A percentile compares a stretch with the other conserved stretches of the same genome.
These are phyloP conservation scores for Eragrostis nindensis DNA, from an alignment of 176 grass and related monocot genomes.

Conservation along the genomic window DNA sequence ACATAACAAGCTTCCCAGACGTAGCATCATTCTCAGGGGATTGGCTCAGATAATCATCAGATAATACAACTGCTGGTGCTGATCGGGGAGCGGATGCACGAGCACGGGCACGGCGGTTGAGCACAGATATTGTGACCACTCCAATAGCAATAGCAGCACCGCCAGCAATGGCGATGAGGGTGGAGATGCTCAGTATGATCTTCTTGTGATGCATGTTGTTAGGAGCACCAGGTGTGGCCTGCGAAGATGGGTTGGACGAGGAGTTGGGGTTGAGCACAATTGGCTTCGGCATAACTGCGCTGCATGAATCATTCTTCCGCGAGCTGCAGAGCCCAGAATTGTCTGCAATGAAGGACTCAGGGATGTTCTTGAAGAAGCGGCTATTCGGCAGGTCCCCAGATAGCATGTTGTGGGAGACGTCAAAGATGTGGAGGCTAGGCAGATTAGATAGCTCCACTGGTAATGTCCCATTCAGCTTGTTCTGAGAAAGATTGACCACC, in stretches of 20 bases:
- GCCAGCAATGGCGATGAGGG: conserved; percentile 83
- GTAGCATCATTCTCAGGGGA: conserved; percentile 77
- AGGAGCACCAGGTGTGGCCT: conserved; percentile 33
- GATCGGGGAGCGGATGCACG: conserved; percentile 37
- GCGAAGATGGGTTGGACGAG: conserved; percentile 56
- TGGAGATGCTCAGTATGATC: conserved; percentile 93
- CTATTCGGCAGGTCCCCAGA: conserved; percentile 77
- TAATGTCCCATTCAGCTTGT: conserved; percentile 72
- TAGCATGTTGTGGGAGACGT: conserved; percentile 85
- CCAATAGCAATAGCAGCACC: conserved; percentile 69
- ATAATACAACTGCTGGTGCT: conserved; percentile 55
- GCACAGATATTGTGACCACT: conserved; percentile 76
- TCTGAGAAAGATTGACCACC: conserved; percentile 70
- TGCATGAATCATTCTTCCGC: conserved; percentile 69
- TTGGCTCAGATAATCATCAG: conserved; percentile 79
- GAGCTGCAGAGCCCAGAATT: conserved; percentile 76
- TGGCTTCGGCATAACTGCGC: conserved; percentile 74
- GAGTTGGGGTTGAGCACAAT: conserved; percentile 96
- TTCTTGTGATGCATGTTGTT: conserved; percentile 77
- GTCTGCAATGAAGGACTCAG: conserved; percentile 52
- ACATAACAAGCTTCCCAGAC: conserved; percentile 93
- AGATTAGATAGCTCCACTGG: conserved; percentile 67
- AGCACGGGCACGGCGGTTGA: conserved; percentile 69
- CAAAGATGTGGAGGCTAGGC: conserved; percentile 62
- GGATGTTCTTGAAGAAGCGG: conserved; percentile 76